These are phyloP conservation scores for Candida tibetensis DNA, from an alignment of 805 yeast species.

Conservation along the genomic window DNA sequence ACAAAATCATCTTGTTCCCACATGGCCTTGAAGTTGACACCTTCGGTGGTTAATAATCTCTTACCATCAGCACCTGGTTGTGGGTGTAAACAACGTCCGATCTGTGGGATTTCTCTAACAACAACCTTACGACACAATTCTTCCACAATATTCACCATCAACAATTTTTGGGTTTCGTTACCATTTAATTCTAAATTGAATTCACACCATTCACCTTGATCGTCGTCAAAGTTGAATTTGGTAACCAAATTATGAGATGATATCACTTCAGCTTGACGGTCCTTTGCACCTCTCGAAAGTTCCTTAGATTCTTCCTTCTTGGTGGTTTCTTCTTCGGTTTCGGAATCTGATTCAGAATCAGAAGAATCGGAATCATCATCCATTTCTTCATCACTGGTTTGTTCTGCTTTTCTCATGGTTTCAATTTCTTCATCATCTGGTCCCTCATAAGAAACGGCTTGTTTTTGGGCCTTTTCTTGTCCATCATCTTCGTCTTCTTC, in stretches of 20 bases:
- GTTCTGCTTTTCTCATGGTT: slow-evolving; percentile 80
- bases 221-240: slow-evolving; percentile 87
- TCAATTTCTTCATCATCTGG: slow-evolving; percentile 96
- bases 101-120: slow-evolving; percentile 85
- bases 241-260: slow-evolving; percentile 70
- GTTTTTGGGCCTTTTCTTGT: slow-evolving; percentile 66
- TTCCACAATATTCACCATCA: slow-evolving; percentile 96
- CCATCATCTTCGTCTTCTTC: slow-evolving; percentile 59
- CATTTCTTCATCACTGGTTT: slow-evolving; percentile 69
- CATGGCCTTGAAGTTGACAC: slow-evolving; percentile 96
- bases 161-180: slow-evolving; percentile 75
- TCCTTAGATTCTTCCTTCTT: slow-evolving; percentile 16
- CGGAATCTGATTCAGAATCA: slow-evolving; percentile 31
- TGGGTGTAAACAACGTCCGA: slow-evolving; percentile 92
- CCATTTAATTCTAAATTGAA: slow-evolving; percentile 81
- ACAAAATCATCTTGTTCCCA: slow-evolving; percentile 96
- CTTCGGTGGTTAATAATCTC: slow-evolving; percentile 88
- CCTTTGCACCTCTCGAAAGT: slow-evolving; percentile 64
- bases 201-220: slow-evolving; percentile 86
- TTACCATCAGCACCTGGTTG: slow-evolving; percentile 56
- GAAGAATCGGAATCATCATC: slow-evolving; percentile 29
- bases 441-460: slow-evolving; percentile 87
- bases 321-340: slow-evolving; percentile 34
- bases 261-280: slow-evolving; percentile 81
- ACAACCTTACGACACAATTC: slow-evolving; percentile 86